A percentile compares a stretch with the other conserved stretches of the same genome.
Evolutionary conservation across 176 grass and related monocot species (phyloP).

Genomic region (Guadua angustifolia): DNA sequence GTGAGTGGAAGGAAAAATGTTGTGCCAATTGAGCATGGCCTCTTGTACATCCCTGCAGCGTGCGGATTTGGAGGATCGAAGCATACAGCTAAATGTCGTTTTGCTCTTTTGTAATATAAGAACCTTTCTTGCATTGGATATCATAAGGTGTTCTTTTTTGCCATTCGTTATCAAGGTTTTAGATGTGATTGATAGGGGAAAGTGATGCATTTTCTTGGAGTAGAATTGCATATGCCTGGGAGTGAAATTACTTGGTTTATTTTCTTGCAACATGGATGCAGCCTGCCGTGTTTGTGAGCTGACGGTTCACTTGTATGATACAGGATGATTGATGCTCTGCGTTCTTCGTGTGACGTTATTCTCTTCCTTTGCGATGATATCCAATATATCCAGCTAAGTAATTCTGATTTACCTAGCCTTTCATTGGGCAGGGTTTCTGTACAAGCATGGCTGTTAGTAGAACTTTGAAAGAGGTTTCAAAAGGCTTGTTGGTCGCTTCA

Average conservation of each 20-base stretch:
- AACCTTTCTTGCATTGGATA: slow-evolving; percentile 1
- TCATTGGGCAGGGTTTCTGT: too few species aligned
- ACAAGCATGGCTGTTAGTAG: too few species aligned
- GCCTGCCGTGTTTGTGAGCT: neutral
- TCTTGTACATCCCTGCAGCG: slow-evolving; percentile 40
- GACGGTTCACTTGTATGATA: neutral
- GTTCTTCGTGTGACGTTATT: too few species aligned
- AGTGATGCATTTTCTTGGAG: neutral
- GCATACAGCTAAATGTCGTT: slow-evolving; percentile 21
- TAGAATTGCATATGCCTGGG: slow-evolving; percentile 11
- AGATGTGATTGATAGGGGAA: slow-evolving; percentile 44
- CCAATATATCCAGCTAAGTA: too few species aligned
- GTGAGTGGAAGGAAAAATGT: slow-evolving; percentile 33
- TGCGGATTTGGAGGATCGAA: slow-evolving; percentile 18
- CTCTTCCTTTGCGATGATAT: too few species aligned
- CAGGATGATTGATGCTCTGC: too few species aligned
- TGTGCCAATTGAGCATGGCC: slow-evolving; percentile 13
- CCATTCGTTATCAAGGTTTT: slow-evolving; percentile 29
- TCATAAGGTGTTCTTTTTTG: neutral
- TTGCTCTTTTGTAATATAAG: slow-evolving; percentile 52
- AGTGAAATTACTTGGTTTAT: slow-evolving; percentile 23
- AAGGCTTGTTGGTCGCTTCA: too few species aligned
- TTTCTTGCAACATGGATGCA: neutral
- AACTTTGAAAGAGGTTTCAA: too few species aligned
- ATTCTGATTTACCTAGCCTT: too few species aligned